A percentile compares a stretch with the other conserved stretches of the same genome.
These are phyloP conservation scores for Boletales sp. DNA, from an alignment of 768 basidiomycete genomes.

Conservation along the genomic window DNA sequence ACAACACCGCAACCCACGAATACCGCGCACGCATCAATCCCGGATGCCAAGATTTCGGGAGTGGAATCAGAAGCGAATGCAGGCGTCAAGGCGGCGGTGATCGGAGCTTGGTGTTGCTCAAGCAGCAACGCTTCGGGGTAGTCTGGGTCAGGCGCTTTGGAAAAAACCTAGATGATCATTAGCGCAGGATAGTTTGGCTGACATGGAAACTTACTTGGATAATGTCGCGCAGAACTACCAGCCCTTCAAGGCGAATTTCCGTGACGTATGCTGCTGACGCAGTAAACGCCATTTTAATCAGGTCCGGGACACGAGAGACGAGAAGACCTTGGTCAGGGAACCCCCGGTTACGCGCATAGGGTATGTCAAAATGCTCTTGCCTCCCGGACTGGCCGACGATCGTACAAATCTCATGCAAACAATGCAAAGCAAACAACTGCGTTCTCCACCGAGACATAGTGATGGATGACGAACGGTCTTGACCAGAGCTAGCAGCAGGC, in stretches of 20 bases:
- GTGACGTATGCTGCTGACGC: constrained; percentile 96
- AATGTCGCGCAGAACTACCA: constrained; percentile 86
- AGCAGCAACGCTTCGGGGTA: constrained; percentile 87
- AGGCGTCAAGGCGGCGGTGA: constrained; percentile 94
- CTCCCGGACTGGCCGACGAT: constrained; percentile 70
- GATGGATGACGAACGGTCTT: constrained; percentile 34
- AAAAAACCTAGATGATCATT: constrained; percentile 65
- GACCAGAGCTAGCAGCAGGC: constrained; percentile 25
- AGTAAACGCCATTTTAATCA: constrained; percentile 98
- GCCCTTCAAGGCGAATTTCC: constrained; percentile 88
- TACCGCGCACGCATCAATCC: constrained; percentile 89
- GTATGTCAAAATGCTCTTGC: constrained; percentile 80
- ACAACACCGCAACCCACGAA: constrained; percentile 96
- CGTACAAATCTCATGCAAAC: constrained; percentile 83
- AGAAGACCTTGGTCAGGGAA: constrained; percentile 61
- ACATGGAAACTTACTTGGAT: constrained; percentile 60
- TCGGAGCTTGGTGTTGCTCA: constrained; percentile 97
- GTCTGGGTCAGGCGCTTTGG: constrained; percentile 83
- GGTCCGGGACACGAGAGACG: constrained; percentile 82
- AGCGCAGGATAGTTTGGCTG: background rate
- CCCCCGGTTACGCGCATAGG: constrained; percentile 60
- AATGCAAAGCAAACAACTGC: constrained; percentile 90
- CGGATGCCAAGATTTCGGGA: constrained; percentile 90
- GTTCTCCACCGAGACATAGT: constrained; percentile 91
- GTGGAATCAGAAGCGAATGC: constrained; percentile 95